Evolutionary conservation across 2,329 filamentous ascomycete genomes (phyloP).

Genomic region (Mycocentrospora acerina): DNA sequence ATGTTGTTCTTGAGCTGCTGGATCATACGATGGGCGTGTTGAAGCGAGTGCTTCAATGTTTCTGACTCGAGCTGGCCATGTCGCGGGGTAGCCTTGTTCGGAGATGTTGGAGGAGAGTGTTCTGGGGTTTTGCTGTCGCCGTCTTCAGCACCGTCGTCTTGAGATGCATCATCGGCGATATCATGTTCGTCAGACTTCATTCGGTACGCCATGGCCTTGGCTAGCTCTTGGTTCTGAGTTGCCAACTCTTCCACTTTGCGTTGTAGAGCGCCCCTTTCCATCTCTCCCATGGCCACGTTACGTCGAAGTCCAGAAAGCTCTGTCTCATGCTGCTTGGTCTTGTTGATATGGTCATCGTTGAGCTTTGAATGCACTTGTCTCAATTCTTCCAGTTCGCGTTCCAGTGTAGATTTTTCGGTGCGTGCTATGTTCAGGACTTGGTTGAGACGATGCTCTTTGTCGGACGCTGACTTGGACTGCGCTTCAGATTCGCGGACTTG

Average conservation of each 20-base stretch:
- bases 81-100: conserved; percentile 85
- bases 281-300: conserved; percentile 74
- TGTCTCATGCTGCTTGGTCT: conserved; percentile 81
- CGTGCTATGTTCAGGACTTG: conserved; percentile 70
- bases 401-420: conserved; percentile 72
- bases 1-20: conserved; percentile 93
- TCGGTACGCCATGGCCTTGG: conserved; percentile 76
- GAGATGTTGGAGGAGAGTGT: conserved; percentile 86
- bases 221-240: conserved; percentile 87
- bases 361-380: conserved; percentile 78
- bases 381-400: conserved; percentile 89
- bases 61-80: conserved; percentile 93
- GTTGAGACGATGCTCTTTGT: conserved; percentile 79
- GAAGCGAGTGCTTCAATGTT: conserved; percentile 89
- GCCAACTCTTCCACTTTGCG: conserved; percentile 86
- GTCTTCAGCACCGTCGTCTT: conserved; percentile 52
- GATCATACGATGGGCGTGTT: conserved; percentile 94
- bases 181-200: conserved; percentile 62
- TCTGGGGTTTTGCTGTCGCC: conserved; percentile 71
- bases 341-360: conserved; percentile 73
- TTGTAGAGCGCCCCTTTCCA: conserved; percentile 75
- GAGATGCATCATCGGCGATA: conserved; percentile 59
- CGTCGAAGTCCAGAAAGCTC: conserved; percentile 84
- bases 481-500: conserved; percentile 81
- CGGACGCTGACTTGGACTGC: conserved; percentile 71